Base-by-base conservation (phyloP, 768 basidiomycete genomes). In the Lactarius psammicola region DNA sequence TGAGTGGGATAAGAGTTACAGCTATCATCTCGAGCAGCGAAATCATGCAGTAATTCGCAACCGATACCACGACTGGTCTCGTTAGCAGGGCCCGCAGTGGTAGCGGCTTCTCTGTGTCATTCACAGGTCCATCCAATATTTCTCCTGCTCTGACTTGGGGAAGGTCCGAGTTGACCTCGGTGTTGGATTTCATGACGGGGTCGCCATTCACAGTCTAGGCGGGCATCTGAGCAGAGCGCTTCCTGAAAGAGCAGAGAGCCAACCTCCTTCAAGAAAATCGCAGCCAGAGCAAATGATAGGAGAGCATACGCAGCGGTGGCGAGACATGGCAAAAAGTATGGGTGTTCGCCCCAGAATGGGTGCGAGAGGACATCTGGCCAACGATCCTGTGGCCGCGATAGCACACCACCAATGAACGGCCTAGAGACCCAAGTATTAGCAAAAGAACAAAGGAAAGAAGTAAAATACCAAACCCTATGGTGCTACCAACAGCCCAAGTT, bases 31-130 rank as follows among this genome's bases (percentile, higher is more conserved):
- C 80, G 8, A 80, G 68, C 18, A 85, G 77, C 8, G 76, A 75
- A 17, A 84, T 73, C 6, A 71, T 68, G 54, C 73, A 76, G 69
- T 82, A 83, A 66, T 81, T 84, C 61, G 71, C 65, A 28, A 82
- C 71, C 26, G 81, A 76, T 54, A 84, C 71, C 56, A 80, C 64
- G 59, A 85, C 77, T 17, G 76, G 74, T 33, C 57, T 66, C 11
- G 69, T 73, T 49, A 76, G 61, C 28, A 80, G 69, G 33, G 70
- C 67, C 11, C 76, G 76, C 63, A 87, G 77, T 0, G 76, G 54
- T 17, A 68, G 13, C 0, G 75, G 72, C 38, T 30, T 44, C 55
- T 40, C 30, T 5, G 26, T 8, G 17, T 59, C 42, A 2, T 49
- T 56, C 3, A 15, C 44, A n/a, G n/a, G n/a, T n/a, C n/a, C n/a